Conservation (phyloP, 768 basidiomycete species). For the Mycena capillaripes region DNA sequence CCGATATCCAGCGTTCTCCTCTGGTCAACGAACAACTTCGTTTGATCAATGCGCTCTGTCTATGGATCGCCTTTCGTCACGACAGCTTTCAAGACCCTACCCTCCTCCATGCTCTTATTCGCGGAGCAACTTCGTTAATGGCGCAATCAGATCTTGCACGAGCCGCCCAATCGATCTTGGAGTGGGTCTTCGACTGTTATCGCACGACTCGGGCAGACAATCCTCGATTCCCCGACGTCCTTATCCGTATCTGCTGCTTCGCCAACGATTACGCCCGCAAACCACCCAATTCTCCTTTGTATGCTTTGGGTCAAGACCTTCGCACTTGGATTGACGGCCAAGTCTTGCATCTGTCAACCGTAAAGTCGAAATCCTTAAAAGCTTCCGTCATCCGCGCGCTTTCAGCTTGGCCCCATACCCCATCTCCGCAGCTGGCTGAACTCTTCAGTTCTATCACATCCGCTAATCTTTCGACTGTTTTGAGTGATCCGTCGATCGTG, state of each 20-base stretch:
- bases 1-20: slow-evolving; percentile 72
- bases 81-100: slow-evolving; percentile 68
- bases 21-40: slow-evolving; percentile 90
- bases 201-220: slow-evolving; percentile 56
- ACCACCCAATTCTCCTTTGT: slow-evolving; percentile 44
- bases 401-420: slow-evolving; percentile 82
- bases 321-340: slow-evolving; percentile 76
- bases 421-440: slow-evolving; percentile 60
- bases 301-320: slow-evolving; percentile 61
- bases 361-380: slow-evolving; percentile 30
- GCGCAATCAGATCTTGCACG: slow-evolving; percentile 76
- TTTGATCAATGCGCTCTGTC: slow-evolving; percentile 75
- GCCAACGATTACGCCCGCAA: slow-evolving; percentile 67
- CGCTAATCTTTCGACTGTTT: slow-evolving; percentile 63
- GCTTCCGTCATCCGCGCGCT: slow-evolving; percentile 66
- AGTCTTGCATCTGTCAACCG: slow-evolving; percentile 56
- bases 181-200: slow-evolving; percentile 79
- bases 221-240: slow-evolving; percentile 70
- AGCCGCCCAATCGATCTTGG: slow-evolving; percentile 81
- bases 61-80: slow-evolving; percentile 78
- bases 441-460: slow-evolving; percentile 62
- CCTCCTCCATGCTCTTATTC: slow-evolving; percentile 77
- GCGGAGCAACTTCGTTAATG: slow-evolving; percentile 76
- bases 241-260: slow-evolving; percentile 77
- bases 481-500: slow-evolving; percentile 71